Evolutionary conservation across 2,329 filamentous ascomycete species (phyloP), one percentile per base, ranked within the genome.

Genomic region (Penicillium verrucosum): DNA sequence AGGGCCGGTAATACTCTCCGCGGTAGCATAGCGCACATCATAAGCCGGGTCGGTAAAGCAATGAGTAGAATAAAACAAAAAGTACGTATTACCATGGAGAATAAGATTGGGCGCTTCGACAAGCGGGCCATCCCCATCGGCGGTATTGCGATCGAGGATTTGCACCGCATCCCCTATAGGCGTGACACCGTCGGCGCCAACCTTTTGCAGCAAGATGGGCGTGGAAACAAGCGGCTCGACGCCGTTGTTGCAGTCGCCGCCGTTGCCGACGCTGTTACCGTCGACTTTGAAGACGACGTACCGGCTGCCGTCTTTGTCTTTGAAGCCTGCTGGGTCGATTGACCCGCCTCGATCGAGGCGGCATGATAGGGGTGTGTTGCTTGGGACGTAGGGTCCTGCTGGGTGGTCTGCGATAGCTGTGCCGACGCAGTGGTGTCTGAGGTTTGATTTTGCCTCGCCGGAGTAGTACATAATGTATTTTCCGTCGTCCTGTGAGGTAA

Each of bases 201-300:
- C 70, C 48, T 70, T 68, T 54, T 78, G 75, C 6, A 77, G 63
- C 76, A 77, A 63, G 29, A 78, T 69, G 0, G 75, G 75, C 0
- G 75, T 78, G 3, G 67, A 52, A 8, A 71, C 65, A 2, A 72
- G 59, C 0, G 74, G 74, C 1, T 65, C 61, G n/a, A 72, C 54
- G 58, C 78, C 81, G 58, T 79, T 77, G 50, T 73, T 73, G 65
- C 80, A 81, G 54, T 73, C 69, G 1, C 80, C 80, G 37, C 78
- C 78, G 57, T 76, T 65, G 18, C 77, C 77, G 36, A 81, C 70
- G 56, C 76, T 77, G 70, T 88, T 88, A 37, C 85, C 85, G 69
- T 89, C 86, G 27, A 88, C 75, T 70, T 89, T 89, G 75, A 86
- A 89, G 10, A 82, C 73, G 5, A 89, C 77, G 66, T 86, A 89